These are phyloP conservation scores for Petunia hybrid DNA, from an alignment of 305 asterid genomes.

Conservation along the genomic window DNA sequence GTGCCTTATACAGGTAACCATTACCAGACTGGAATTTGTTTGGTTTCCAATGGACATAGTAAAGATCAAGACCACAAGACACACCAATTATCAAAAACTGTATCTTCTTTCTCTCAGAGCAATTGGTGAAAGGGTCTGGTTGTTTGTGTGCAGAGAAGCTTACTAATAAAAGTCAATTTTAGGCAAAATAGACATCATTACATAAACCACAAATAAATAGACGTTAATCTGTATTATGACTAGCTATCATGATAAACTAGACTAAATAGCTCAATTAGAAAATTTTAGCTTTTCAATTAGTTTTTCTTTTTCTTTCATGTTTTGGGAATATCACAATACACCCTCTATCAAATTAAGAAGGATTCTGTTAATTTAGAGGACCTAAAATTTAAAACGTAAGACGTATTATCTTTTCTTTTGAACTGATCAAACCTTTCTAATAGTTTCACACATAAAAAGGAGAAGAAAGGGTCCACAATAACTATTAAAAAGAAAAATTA, in stretches of 20 bases:
- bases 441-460: neutral
- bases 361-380: neutral
- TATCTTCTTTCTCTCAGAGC: neutral
- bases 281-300: constrained; percentile 16
- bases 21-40: neutral
- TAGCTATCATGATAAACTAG: too few species aligned
- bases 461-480: neutral
- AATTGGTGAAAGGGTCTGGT: neutral
- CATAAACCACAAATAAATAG: neutral
- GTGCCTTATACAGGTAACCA: neutral
- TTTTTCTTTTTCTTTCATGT: neutral
- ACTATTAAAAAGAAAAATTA: neutral
- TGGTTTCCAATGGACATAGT: neutral
- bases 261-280: neutral
- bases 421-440: neutral
- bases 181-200: neutral
- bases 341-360: neutral
- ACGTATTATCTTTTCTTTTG: neutral
- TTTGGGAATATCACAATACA: neutral
- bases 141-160: neutral
- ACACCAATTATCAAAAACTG: neutral
- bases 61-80: constrained; percentile 7
- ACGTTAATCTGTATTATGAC: neutral
- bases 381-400: neutral
- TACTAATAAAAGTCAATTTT: neutral